Percentiles rank a stretch among this genome's conserved stretches.
These are phyloP conservation scores for Colletotrichum lindemuthianum DNA, from an alignment of 2,329 filamentous ascomycete species.

Conservation along the genomic window DNA sequence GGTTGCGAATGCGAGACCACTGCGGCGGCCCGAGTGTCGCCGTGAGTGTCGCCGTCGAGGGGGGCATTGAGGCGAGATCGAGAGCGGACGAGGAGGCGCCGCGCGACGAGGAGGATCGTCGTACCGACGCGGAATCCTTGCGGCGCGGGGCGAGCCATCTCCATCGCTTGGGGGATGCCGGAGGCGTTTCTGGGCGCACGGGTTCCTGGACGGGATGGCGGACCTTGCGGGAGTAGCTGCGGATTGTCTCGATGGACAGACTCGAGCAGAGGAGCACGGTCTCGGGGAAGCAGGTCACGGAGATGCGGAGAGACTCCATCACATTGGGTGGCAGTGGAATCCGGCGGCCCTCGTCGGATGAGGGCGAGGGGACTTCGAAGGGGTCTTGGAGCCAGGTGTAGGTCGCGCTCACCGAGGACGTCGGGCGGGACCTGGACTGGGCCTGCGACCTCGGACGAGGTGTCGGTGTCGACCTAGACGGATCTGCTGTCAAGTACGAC, in stretches of 20 bases:
- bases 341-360: slow-evolving; percentile 29
- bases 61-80: slow-evolving; percentile 14
- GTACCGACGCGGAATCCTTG: not conserved
- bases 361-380: slow-evolving; percentile 27
- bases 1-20: slow-evolving; percentile 59
- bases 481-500: slow-evolving; percentile 2
- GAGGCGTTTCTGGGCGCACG: slow-evolving; percentile 26
- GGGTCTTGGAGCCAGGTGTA: slow-evolving; percentile 37
- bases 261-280: slow-evolving; percentile 67
- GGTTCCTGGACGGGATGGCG: slow-evolving; percentile 47
- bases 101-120: slow-evolving; percentile 8
- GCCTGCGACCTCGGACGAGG: slow-evolving; percentile 23
- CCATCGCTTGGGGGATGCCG: slow-evolving; percentile 36
- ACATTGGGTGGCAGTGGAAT: slow-evolving; percentile 63
- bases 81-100: slow-evolving; percentile 25
- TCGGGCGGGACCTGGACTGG: slow-evolving; percentile 21
- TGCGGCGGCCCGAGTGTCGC: slow-evolving; percentile 39
- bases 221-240: slow-evolving; percentile 64
- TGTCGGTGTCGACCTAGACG: slow-evolving; percentile 11
- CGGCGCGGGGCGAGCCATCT: slow-evolving; percentile 35
- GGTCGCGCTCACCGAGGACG: slow-evolving; percentile 23
- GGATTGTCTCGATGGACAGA: slow-evolving; percentile 67
- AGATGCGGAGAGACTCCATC: slow-evolving; percentile 63
- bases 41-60: slow-evolving; percentile 23
- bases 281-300: slow-evolving; percentile 66